Evolutionary conservation across 1,284 basidiomycete species (phyloP).

Genomic region (Anthracocystis panici-leucophaei): DNA sequence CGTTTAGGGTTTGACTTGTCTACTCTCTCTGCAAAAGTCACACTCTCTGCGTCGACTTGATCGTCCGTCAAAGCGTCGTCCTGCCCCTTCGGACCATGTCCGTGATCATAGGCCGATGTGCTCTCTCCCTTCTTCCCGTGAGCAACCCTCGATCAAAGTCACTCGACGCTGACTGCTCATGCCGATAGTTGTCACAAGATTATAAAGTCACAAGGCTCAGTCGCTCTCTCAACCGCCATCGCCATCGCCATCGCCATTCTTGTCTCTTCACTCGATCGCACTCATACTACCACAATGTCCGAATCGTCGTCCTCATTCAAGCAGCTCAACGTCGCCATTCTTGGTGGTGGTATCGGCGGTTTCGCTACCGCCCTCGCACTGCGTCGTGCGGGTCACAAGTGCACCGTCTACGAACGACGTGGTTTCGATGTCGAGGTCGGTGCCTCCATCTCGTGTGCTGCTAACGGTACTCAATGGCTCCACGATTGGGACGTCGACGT

Average conservation of each 20-base stretch:
- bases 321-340: slow-evolving; percentile 49
- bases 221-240: not conserved
- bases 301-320: slow-evolving; percentile 34
- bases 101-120: slow-evolving; percentile 8
- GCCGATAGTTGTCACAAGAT: not conserved
- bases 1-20: slow-evolving; percentile 1
- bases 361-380: slow-evolving; percentile 42
- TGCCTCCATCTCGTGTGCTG: slow-evolving; percentile 53
- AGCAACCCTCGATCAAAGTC: not conserved
- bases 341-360: slow-evolving; percentile 51
- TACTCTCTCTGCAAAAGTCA: slow-evolving; percentile 1
- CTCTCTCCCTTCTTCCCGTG: not conserved
- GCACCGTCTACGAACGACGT: slow-evolving; percentile 49
- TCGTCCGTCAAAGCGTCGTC: not conserved
- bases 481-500: slow-evolving; percentile 49
- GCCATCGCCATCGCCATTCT: not conserved
- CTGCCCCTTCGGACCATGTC: slow-evolving; percentile 27
- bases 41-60: not conserved
- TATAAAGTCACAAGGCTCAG: slow-evolving; percentile 13
- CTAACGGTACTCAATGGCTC: slow-evolving; percentile 51
- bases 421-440: slow-evolving; percentile 51
- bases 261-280: not conserved
- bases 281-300: slow-evolving; percentile 14
- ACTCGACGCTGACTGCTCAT: not conserved
- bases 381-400: slow-evolving; percentile 48